Evolutionary conservation across 257 asterid genomes (phyloP), one percentile per base, ranked within the genome.

Genomic region (Petunia secreta): DNA sequence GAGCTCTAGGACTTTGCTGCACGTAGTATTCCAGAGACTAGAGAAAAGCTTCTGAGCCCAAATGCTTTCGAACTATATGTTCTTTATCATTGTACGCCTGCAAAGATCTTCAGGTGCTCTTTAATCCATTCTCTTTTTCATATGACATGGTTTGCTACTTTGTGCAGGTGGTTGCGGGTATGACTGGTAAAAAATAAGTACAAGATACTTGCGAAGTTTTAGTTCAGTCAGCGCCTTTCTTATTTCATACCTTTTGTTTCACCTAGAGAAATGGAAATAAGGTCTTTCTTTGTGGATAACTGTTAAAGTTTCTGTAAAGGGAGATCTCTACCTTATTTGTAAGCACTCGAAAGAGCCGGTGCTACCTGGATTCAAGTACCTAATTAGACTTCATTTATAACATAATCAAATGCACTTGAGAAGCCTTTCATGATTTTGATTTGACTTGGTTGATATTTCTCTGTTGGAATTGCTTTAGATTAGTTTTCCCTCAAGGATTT

Each of bases 161-260:
- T 86, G 34, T 38, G 85, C 91, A 92, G 97, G 96, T 93, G 38
- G 92, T 93, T 64, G 90, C 94, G 48, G 94, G 94, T 25, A 84
- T 91, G 91, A 87, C 96, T 39, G 97, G 98, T 81, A 93, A 89
- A 83, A 92, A 89, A 44, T 80, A 86, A 80, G 80, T 65, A 37
- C 6, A 44, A 8, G 44, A 63, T 48, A 43, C 15, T 77, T 77
- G 67, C 73, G 63, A 50, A 38, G 41, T 37, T 75, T 38, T 39
- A 4, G 62, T 71, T 25, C 34, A 11, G 50, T 60, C 60, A 71
- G 60, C 44, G 25, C 44, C 41, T 71, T 48, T n/a, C 34, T 71
- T 46, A 59, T 77, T 3, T 66, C 67, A 46, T 46, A 46, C 55
- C 58, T 48, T 16, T 75, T 25, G 37, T 76, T 4, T 78, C 66